phyloP scores from a whole-genome alignment of 139 green algal species.

The Chlamydomonas asymmetrica region DNA sequence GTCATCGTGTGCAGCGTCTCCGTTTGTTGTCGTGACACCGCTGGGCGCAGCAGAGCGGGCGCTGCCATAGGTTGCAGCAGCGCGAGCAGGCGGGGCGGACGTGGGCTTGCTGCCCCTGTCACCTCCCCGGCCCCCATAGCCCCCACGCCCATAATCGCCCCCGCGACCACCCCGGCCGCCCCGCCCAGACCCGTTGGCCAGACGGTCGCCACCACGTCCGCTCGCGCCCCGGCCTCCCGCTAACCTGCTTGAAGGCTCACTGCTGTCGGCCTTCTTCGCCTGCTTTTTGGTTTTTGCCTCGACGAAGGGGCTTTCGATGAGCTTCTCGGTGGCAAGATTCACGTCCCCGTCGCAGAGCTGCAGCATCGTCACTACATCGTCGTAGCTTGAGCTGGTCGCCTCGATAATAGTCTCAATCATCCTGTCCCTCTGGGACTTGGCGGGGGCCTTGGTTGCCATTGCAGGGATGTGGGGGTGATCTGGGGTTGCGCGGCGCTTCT shows the following conservation, averaged over 20 bases:
- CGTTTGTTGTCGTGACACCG: neutral
- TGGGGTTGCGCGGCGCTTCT: too few species aligned
- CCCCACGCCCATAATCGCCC: conserved; percentile 28
- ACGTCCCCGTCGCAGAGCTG: conserved; percentile 41
- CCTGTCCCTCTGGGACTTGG: too few species aligned
- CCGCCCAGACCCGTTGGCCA: conserved; percentile 12
- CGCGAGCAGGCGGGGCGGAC: conserved; percentile 5
- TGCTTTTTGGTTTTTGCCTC: conserved; percentile 39
- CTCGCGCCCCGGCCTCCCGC: conserved; percentile 18
- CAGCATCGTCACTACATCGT: conserved; percentile 43
- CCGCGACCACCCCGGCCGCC: conserved; percentile 23
- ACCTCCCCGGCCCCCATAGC: conserved; percentile 23
- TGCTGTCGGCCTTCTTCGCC: conserved; percentile 15
- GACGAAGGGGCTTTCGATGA: conserved; percentile 38
- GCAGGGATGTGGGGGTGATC: too few species aligned
- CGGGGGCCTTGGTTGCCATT: too few species aligned
- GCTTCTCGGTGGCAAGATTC: conserved; percentile 43
- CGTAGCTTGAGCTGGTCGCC: conserved; percentile 37
- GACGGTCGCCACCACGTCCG: conserved; percentile 22
- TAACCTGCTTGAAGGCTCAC: too few species aligned
- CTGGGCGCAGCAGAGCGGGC: conserved; percentile 16
- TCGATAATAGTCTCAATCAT: conserved; percentile 48
- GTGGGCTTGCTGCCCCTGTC: too few species aligned
- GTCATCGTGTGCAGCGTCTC: neutral
- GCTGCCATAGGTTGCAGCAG: too few species aligned